A percentile compares a stretch with the other conserved stretches of the same genome.
phyloP scores from a whole-genome alignment of 345 rosid genomes.

The Pistacia integerrima region DNA sequence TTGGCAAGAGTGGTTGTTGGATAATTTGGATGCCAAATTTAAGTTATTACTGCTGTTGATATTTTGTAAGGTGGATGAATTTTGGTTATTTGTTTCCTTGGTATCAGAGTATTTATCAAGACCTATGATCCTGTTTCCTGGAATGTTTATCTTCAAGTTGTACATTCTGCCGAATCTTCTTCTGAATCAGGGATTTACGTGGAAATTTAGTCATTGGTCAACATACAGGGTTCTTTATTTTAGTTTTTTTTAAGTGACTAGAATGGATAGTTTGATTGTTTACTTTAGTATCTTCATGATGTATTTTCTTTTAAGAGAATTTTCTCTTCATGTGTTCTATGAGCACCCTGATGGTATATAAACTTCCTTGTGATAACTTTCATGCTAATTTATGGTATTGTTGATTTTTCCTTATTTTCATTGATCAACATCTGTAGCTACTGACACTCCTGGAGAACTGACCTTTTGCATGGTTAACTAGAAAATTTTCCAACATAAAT shows the following conservation, averaged over 20 bases:
- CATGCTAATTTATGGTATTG: slow-evolving; percentile 13
- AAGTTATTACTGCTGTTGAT: slow-evolving; percentile 20
- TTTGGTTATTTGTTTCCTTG: neutral
- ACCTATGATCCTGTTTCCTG: neutral
- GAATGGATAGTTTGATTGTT: slow-evolving; percentile 1
- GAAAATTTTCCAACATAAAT: slow-evolving; percentile 13
- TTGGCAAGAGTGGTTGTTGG: slow-evolving; percentile 10
- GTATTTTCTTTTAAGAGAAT: slow-evolving; percentile 7
- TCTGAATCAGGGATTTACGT: slow-evolving; percentile 9
- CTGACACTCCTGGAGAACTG: slow-evolving; percentile 12
- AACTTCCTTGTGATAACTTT: slow-evolving; percentile 15
- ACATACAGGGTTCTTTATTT: slow-evolving; percentile 12
- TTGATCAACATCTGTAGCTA: neutral
- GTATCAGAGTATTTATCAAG: neutral
- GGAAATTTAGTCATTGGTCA: slow-evolving; percentile 7
- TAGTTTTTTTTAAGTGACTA: slow-evolving; percentile 14
- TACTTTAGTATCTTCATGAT: neutral
- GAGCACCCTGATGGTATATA: slow-evolving; percentile 14
- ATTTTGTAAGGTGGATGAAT: neutral
- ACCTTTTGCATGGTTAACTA: slow-evolving; percentile 15
- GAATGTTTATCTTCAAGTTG: neutral
- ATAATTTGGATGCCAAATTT: slow-evolving; percentile 18
- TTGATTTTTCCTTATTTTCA: slow-evolving; percentile 6
- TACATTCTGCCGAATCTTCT: slow-evolving; percentile 8
- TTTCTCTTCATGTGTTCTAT: slow-evolving; percentile 3